phyloP scores from a whole-genome alignment of 805 yeast species.

The Saccharomycopsis fodiens region DNA sequence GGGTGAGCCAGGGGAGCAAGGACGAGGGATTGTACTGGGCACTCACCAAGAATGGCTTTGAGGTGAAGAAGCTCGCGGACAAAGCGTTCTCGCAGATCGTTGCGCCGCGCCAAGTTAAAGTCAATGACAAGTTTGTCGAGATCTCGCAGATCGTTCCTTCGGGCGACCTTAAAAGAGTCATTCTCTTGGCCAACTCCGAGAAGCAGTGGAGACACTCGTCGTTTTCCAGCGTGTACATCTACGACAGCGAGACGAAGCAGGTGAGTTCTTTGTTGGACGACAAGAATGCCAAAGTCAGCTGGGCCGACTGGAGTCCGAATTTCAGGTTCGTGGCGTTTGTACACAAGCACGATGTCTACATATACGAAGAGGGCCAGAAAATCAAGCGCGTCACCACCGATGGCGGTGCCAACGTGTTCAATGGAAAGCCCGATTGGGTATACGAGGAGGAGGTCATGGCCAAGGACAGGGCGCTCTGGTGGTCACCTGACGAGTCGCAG shows the following conservation, averaged over 20 bases:
- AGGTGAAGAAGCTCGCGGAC: conserved; percentile 30
- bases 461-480: conserved; percentile 70
- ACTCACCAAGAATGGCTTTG: conserved; percentile 20
- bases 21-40: conserved; percentile 41
- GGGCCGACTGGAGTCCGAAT: conserved; percentile 55
- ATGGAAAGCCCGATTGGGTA: conserved; percentile 93
- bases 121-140: conserved; percentile 32
- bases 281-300: conserved; percentile 33
- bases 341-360: conserved; percentile 44
- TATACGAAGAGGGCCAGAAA: conserved; percentile 29
- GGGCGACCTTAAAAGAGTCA: conserved; percentile 38
- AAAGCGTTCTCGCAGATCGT: conserved; percentile 20
- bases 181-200: conserved; percentile 45
- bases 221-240: conserved; percentile 52
- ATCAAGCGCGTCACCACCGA: conserved; percentile 52
- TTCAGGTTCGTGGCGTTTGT: conserved; percentile 52
- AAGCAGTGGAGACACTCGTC: conserved; percentile 67
- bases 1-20: conserved; percentile 23
- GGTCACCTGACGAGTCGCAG: conserved; percentile 71
- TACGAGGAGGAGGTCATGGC: conserved; percentile 85
- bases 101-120: conserved; percentile 32
- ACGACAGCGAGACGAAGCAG: conserved; percentile 35
- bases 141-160: conserved; percentile 40
- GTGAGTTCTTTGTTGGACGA: conserved; percentile 28
- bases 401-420: conserved; percentile 64